phyloP scores from a whole-genome alignment of 1,139 yeast species.

The Blastobotrys buckinghamii region DNA sequence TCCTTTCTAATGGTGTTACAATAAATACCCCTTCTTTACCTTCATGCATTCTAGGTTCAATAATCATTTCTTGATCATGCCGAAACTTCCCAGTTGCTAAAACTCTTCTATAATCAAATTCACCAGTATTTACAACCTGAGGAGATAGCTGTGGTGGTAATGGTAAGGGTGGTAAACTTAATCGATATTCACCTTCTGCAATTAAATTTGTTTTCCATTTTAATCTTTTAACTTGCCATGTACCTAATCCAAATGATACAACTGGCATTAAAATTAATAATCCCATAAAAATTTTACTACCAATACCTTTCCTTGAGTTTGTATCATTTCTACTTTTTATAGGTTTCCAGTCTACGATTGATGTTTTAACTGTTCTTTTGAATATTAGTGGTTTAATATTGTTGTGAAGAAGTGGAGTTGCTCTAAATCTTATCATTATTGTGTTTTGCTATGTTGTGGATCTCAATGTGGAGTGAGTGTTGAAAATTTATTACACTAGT shows the following conservation, averaged over 20 bases:
- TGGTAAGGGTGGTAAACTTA: slow-evolving; percentile 66
- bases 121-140: slow-evolving; percentile 44
- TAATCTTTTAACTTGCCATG: slow-evolving; percentile 87
- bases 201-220: slow-evolving; percentile 87
- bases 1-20: slow-evolving; percentile 74
- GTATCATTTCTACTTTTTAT: slow-evolving; percentile 48
- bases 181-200: slow-evolving; percentile 72
- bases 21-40: slow-evolving; percentile 75
- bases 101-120: slow-evolving; percentile 79
- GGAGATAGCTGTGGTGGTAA: slow-evolving; percentile 47
- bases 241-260: slow-evolving; percentile 76
- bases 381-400: not conserved
- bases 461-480: too few relatives aligned
- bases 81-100: slow-evolving; percentile 68
- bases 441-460: not conserved
- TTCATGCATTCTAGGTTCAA: slow-evolving; percentile 80
- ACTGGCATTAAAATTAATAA: slow-evolving; percentile 72
- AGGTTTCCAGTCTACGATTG: slow-evolving; percentile 83
- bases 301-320: slow-evolving; percentile 36
- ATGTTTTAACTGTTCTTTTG: slow-evolving; percentile 36
- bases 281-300: slow-evolving; percentile 33
- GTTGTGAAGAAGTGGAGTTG: not conserved
- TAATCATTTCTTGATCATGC: slow-evolving; percentile 81
- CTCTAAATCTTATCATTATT: not conserved
- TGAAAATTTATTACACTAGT: too few relatives aligned